Conservation (phyloP, 2,329 filamentous ascomycete genomes). For the Aureobasidium melanogenum region DNA sequence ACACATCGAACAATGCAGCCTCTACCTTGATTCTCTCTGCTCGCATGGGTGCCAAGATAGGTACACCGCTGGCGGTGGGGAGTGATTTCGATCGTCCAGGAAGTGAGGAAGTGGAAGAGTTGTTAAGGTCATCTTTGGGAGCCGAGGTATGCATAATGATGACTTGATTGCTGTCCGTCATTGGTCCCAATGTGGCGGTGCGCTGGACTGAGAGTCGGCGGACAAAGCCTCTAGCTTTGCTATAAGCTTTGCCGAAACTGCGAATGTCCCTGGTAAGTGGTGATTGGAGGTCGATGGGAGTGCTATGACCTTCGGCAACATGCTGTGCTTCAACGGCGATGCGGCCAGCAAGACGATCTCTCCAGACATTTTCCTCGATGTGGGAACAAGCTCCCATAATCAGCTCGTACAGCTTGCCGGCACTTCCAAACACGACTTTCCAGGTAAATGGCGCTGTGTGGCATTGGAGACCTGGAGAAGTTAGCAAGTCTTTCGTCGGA, state of each 20-base stretch:
- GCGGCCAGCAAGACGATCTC: slow-evolving; percentile 51
- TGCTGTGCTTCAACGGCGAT: slow-evolving; percentile 43
- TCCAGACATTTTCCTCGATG: slow-evolving; percentile 75
- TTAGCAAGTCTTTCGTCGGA: neutral
- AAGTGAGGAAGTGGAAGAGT: slow-evolving; percentile 35
- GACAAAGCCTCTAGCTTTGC: slow-evolving; percentile 56
- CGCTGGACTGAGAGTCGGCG: slow-evolving; percentile 70
- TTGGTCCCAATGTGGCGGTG: slow-evolving; percentile 63
- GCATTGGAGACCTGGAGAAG: slow-evolving; percentile 66
- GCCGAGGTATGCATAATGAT: slow-evolving; percentile 79
- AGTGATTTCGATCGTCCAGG: slow-evolving; percentile 70
- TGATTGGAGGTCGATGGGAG: slow-evolving; percentile 45
- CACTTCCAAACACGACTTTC: slow-evolving; percentile 79
- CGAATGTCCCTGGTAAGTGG: slow-evolving; percentile 63
- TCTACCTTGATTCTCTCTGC: slow-evolving; percentile 73
- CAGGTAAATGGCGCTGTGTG: slow-evolving; percentile 80
- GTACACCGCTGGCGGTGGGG: slow-evolving; percentile 57
- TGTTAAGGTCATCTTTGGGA: slow-evolving; percentile 43
- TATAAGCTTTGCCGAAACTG: slow-evolving; percentile 65
- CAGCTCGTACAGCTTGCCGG: slow-evolving; percentile 70
- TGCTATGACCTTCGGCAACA: slow-evolving; percentile 39
- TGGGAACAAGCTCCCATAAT: slow-evolving; percentile 79
- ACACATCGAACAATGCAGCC: slow-evolving; percentile 64
- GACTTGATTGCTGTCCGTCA: slow-evolving; percentile 61
- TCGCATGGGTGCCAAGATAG: slow-evolving; percentile 64